Evolutionary conservation across 176 grass and related monocot species (phyloP), one percentile per base, ranked within the genome.

Genomic region (barley (Hordeum vulgare)): DNA sequence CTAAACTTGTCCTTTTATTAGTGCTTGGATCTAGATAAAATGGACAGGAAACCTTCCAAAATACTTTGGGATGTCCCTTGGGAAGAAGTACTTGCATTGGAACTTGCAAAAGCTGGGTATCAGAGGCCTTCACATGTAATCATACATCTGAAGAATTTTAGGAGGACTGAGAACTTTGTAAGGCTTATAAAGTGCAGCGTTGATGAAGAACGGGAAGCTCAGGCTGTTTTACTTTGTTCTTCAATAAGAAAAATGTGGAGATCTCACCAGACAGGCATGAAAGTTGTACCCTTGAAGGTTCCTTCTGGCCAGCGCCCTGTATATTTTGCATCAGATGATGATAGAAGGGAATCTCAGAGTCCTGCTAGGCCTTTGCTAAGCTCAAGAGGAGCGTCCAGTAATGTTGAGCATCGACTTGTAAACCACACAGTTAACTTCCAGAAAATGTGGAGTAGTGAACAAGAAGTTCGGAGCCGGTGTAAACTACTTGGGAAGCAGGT

Each of bases 401-500:
- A 86, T 90, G 79, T 76, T 53, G 90, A 97, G 23, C 77, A 68
- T 66, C 80, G 83, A 80, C 75, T 90, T 57, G 65, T 90, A 76
- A 93, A 86, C 40, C 85, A 93, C 53, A 88, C 53, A 36, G 82
- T 98, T 56, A 95, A 93, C 74, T 98, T 98, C 80, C 83, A 67
- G 74, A 95, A 93, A 84, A 91, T 95, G 34, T 98, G 96, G 96
- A 98, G 93, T 83, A 98, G 93, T 71, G 96, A 98, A 85, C 90
- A 83, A 76, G 93, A 91, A 93, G 67, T 86, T 59, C 84, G 24
- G 62, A 93, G 85, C 87, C 80, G 90, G 78, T 95, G 96, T 90
- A 98, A 92, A 86, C 89, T 98, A 70, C 92, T 98, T 79, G 78
- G 89, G 33, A 98, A 98, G 83, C 93, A 98, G 92, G 96, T 98